Base-by-base conservation (phyloP, 2,329 filamentous ascomycete genomes). In the Pseudogymnoascus pannorum region DNA sequence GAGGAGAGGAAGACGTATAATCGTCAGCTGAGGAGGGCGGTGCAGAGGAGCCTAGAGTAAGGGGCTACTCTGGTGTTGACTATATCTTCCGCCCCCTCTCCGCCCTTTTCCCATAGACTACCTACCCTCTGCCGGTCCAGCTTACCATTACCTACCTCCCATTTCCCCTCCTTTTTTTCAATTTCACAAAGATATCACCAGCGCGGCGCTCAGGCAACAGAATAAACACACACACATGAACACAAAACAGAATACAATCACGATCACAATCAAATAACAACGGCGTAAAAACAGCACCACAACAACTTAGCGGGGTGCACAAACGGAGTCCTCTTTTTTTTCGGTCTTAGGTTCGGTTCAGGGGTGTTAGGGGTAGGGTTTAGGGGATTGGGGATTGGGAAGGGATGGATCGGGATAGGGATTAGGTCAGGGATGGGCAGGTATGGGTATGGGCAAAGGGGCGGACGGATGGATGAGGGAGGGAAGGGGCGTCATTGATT, bases 1-100 rank as follows among this genome's bases (percentile, higher is more conserved):
- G 87, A 92, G 2, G 87, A 93, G 60, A 89, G 89, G 71, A 96
- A 92, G 75, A 76, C 85, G 66, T 97, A 97, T 76, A 92, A 89
- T 68, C 85, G 93, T 60, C 85, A 85, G 64, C 79, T 97, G 64
- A 84, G 93, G 60, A 83, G 91, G 68, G 89, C 89, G 8, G 89
- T 94, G 3, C 88, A 87, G 72, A 76, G 82, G 66, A 87, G 83
- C 69, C 80, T 85, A 75, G 85, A 87, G 78, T 86, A 44, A 12
- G 5, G n/a, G n/a, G n/a, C n/a, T n/a, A n/a, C n/a, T n/a, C n/a
- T n/a, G n/a, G n/a, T n/a, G n/a, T n/a, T n/a, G n/a, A n/a, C n/a
- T n/a, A n/a, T n/a, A n/a, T n/a, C n/a, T n/a, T n/a, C n/a, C n/a
- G n/a, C n/a, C n/a, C n/a, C n/a, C n/a, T n/a, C n/a, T n/a, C n/a